Evolutionary conservation across 257 asterid species (phyloP).

Genomic region (Nicotiana otophora): DNA sequence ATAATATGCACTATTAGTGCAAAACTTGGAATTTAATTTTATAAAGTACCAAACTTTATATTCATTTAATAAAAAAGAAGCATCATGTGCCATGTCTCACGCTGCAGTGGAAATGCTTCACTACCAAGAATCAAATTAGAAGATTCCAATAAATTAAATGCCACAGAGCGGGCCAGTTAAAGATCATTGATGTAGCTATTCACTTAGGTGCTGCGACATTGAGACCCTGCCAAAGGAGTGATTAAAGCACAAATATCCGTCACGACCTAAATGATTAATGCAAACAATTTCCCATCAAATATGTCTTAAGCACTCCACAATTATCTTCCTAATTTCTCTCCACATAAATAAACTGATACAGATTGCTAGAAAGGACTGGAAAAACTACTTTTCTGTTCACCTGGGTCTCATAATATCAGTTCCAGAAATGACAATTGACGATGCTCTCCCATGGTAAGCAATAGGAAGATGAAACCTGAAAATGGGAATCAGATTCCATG

Average conservation of each 20-base stretch:
- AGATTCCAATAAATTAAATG: background rate
- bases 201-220: background rate
- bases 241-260: background rate
- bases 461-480: constrained; percentile 94
- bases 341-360: background rate
- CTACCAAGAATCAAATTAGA: background rate
- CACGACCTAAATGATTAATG: background rate
- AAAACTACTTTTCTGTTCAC: constrained; percentile 27
- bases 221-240: background rate
- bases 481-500: background rate
- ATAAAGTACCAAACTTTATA: background rate
- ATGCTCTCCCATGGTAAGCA: constrained; percentile 98
- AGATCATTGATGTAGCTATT: background rate
- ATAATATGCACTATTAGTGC: background rate
- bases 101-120: background rate
- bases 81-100: background rate
- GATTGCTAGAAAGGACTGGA: constrained; percentile 1
- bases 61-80: background rate
- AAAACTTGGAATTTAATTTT: background rate
- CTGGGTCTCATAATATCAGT: constrained; percentile 89
- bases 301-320: background rate
- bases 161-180: background rate
- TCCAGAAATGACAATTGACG: constrained; percentile 89
- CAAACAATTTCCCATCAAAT: background rate
- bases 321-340: background rate